Evolutionary conservation across 192 early-diverging fungal species (phyloP), one percentile per base, ranked within the genome.

Genomic region (Entophlyctis helioformis): DNA sequence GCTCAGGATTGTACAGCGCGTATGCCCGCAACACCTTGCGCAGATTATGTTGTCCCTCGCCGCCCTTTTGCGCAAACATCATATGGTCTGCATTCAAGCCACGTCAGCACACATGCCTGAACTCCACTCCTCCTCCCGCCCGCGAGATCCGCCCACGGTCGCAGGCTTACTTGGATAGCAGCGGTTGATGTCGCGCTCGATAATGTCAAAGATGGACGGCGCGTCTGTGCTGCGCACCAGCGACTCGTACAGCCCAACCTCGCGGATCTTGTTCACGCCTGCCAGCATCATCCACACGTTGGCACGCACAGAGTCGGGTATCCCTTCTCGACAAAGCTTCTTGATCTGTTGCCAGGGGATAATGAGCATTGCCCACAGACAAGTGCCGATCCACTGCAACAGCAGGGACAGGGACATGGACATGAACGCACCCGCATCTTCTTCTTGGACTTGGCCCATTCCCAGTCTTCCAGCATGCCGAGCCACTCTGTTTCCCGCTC

Each of bases 131-230:
- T 3, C 8, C 27, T 44, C 23, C 11, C 8, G 44, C 44, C 9
- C 15, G 48, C 24, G n/a, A 49, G 6, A 43, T 9, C 2, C 0
- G 22, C 1, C 15, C 9, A 39, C 12, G 36, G 34, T 32, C 1
- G 12, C 7, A 23, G 25, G 15, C 39, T 12, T 46, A 71, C 69
- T 42, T 1, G 91, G 91, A 60, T 84, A 97, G 62, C 91, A 91
- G 9, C 90, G 59, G 28, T 71, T 51, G 19, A 97, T 81, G 46
- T 97, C 93, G 20, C 81, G 69, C 43, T 95, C 91, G 42, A 97
- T 97, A 13, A 85, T 82, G 26, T 90, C 85, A 60, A 84, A 90
- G 31, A 93, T 86, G 3, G 73, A 61, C 29, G 71, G 36, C 9
- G 46, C 46, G 16, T 51, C 57, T 24, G 59, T 57, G n/a, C 54